A percentile compares a stretch with the other conserved stretches of the same genome.
Evolutionary conservation across 2,329 filamentous ascomycete species (phyloP).

Genomic region (Catunica adiposa): DNA sequence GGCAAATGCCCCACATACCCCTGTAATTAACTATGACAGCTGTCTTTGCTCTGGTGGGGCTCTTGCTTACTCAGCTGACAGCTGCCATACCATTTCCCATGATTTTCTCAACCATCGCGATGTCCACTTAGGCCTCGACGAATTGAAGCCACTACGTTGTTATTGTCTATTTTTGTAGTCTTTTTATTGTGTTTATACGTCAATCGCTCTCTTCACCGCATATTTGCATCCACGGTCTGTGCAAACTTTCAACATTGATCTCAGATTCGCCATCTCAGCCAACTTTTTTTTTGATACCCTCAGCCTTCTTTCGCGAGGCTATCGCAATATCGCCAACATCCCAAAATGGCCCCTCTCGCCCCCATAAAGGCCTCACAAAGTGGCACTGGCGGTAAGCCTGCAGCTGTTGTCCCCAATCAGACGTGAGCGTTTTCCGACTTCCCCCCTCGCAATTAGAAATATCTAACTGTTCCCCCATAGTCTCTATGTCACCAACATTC

Average conservation of each 20-base stretch:
- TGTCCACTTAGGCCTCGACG: not conserved
- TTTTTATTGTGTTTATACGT: not conserved
- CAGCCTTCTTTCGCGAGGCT: conserved; percentile 14
- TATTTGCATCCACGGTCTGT: not conserved
- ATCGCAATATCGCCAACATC: conserved; percentile 18
- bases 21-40: conserved; percentile 2
- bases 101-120: conserved; percentile 3
- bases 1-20: conserved; percentile 3
- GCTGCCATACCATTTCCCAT: conserved; percentile 1
- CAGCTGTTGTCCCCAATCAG: conserved; percentile 51
- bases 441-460: not conserved
- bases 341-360: conserved; percentile 9
- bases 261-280: conserved; percentile 7
- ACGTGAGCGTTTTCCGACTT: conserved; percentile 36
- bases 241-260: not conserved
- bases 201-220: not conserved
- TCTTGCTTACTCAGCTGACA: conserved; percentile 9
- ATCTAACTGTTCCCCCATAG: conserved; percentile 26
- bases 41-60: not conserved
- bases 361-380: conserved; percentile 1
- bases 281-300: conserved; percentile 10
- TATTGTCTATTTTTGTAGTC: too few relatives aligned
- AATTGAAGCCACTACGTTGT: too few relatives aligned
- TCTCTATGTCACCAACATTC: conserved; percentile 76
- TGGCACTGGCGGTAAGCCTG: conserved; percentile 27